phyloP scores from a whole-genome alignment of 2,329 filamentous ascomycete species.

The Talaromyces piceae region DNA sequence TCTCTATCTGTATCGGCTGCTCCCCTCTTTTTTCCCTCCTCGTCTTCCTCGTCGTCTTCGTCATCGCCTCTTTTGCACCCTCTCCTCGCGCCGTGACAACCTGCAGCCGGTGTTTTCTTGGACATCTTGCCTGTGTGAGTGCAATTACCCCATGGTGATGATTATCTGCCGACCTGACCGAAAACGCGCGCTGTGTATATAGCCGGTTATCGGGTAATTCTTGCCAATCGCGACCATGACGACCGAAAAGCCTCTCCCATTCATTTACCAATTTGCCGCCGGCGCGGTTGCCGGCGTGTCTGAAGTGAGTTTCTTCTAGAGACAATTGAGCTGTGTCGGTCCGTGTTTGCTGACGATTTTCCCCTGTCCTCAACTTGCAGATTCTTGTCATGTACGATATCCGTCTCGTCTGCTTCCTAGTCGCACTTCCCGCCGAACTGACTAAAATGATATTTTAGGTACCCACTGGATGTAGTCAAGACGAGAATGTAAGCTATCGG shows the following conservation, averaged over 20 bases:
- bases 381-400: constrained; percentile 23
- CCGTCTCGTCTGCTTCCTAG: neutral
- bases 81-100: neutral
- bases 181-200: neutral
- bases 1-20: neutral
- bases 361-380: too few relatives aligned
- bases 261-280: constrained; percentile 90
- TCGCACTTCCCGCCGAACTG: neutral
- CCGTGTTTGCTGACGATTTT: constrained; percentile 14
- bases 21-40: neutral
- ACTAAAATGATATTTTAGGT: constrained; percentile 52
- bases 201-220: constrained; percentile 1
- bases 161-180: neutral
- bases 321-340: neutral
- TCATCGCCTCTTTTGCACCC: neutral
- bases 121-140: neutral
- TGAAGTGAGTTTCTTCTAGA: constrained; percentile 57
- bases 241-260: constrained; percentile 67
- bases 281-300: constrained; percentile 97
- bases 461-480: constrained; percentile 97
- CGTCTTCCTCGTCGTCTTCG: too few relatives aligned
- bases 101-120: neutral
- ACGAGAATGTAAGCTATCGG: constrained; percentile 70
- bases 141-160: neutral
- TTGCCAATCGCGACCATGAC: constrained; percentile 49